Evolutionary conservation across 139 green algal genomes (phyloP).

Genomic region (Bryopsis sp.): DNA sequence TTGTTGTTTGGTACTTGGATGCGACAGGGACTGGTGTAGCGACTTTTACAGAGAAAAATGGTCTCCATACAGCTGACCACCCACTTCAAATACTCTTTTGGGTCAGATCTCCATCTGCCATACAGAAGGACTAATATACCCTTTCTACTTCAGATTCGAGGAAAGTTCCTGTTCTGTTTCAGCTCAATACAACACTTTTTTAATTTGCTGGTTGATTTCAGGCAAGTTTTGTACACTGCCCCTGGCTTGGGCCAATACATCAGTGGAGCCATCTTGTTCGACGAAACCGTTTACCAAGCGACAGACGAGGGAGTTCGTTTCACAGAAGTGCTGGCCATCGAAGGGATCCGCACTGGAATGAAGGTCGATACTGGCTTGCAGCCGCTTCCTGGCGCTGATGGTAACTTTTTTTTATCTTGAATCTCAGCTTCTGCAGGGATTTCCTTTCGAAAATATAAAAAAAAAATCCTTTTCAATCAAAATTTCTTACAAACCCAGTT

Average conservation of each 20-base stretch:
- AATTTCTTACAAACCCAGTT: slow-evolving; percentile 35
- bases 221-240: slow-evolving; percentile 24
- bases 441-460: slow-evolving; percentile 22
- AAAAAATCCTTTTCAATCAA: neutral
- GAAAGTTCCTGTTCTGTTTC: too few species aligned
- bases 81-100: too few species aligned
- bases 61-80: too few species aligned
- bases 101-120: too few species aligned
- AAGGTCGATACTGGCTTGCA: slow-evolving; percentile 78
- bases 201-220: neutral
- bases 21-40: too few species aligned
- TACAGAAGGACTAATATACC: too few species aligned
- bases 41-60: too few species aligned
- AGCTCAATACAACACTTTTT: neutral
- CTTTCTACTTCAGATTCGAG: too few species aligned
- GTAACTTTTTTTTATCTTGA: slow-evolving; percentile 14
- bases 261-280: slow-evolving; percentile 87
- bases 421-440: slow-evolving; percentile 14
- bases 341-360: slow-evolving; percentile 74
- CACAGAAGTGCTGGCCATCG: slow-evolving; percentile 46
- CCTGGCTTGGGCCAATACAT: slow-evolving; percentile 87
- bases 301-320: slow-evolving; percentile 47
- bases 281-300: slow-evolving; percentile 84
- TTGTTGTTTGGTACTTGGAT: too few species aligned
- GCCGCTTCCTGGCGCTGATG: slow-evolving; percentile 9